Evolutionary conservation across 164 flowering plant species (phyloP).

Genomic region (Saururus chinensis): DNA sequence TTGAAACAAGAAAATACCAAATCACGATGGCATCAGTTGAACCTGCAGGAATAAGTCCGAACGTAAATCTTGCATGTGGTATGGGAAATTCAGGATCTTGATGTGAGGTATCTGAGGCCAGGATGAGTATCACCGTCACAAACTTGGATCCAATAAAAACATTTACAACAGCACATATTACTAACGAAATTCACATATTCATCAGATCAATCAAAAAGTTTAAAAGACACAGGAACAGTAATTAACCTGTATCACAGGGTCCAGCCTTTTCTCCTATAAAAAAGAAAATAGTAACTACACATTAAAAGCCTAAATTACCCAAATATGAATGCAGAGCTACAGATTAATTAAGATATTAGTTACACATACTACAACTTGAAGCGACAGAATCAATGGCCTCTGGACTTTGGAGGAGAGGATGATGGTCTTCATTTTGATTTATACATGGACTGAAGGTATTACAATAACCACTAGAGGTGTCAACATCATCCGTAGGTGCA

Average conservation of each 20-base stretch:
- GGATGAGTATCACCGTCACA: no score
- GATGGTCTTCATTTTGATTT: conserved; percentile 28
- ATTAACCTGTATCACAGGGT: conserved; percentile 35
- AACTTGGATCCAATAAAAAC: no score
- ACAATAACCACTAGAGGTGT: conserved; percentile 3
- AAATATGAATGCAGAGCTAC: conserved; percentile 8
- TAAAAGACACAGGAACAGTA: not conserved
- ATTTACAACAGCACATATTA: no score
- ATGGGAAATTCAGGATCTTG: conserved; percentile 30
- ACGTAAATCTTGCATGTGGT: conserved; percentile 46
- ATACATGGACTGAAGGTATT: conserved; percentile 12
- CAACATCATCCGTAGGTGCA: conserved; percentile 41
- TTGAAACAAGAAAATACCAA: conserved; percentile 42
- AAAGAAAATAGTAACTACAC: conserved; percentile 13
- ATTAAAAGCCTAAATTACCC: conserved; percentile 7
- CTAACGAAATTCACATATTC: no score
- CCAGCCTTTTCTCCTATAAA: conserved; percentile 31
- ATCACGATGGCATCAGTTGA: conserved; percentile 97
- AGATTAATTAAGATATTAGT: not conserved
- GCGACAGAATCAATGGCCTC: conserved; percentile 13
- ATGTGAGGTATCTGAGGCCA: conserved; percentile 20
- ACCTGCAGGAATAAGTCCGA: conserved; percentile 95
- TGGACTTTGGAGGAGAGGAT: conserved; percentile 41
- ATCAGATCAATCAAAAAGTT: not conserved
- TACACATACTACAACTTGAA: conserved; percentile 33